A percentile compares a stretch with the other conserved stretches of the same genome.
Conservation (phyloP, 139 green algal genomes). For the Haematococcus sp. region DNA sequence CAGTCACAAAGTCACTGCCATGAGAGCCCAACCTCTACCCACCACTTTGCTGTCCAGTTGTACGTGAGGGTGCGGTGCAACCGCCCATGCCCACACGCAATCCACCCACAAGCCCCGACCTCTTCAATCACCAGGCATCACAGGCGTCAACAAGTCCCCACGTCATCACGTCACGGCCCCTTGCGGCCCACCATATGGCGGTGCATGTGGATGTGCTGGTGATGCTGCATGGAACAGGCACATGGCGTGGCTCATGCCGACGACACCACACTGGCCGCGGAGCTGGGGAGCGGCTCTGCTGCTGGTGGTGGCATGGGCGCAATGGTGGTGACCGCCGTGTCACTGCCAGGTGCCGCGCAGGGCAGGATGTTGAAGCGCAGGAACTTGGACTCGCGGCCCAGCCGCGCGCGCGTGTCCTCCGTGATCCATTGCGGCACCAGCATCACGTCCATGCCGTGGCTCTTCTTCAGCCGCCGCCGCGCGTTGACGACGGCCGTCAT, state of each 20-base stretch:
- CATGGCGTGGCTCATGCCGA: neutral
- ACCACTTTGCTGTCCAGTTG: no score
- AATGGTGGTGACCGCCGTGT: neutral
- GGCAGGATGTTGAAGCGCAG: slow-evolving; percentile 44
- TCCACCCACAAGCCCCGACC: no score
- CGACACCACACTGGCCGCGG: neutral
- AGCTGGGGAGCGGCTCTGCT: slow-evolving; percentile 1
- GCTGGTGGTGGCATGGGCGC: slow-evolving; percentile 3
- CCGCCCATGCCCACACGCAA: no score
- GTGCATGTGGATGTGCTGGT: no score
- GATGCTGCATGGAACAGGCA: no score
- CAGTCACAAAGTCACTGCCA: no score
- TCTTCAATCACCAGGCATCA: no score
- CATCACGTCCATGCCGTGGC: slow-evolving; percentile 37
- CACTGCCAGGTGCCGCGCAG: slow-evolving; percentile 1
- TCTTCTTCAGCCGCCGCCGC: slow-evolving; percentile 26
- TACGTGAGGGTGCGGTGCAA: no score
- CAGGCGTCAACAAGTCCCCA: no score
- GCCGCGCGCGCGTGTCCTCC: slow-evolving; percentile 25
- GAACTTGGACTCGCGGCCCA: slow-evolving; percentile 45
- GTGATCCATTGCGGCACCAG: slow-evolving; percentile 34
- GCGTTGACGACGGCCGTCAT: slow-evolving; percentile 27
- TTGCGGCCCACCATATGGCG: no score
- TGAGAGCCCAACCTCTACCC: no score
- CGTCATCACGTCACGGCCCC: no score